Base-by-base conservation (phyloP, 2,329 filamentous ascomycete species). In the Lecanicillium sp. region DNA sequence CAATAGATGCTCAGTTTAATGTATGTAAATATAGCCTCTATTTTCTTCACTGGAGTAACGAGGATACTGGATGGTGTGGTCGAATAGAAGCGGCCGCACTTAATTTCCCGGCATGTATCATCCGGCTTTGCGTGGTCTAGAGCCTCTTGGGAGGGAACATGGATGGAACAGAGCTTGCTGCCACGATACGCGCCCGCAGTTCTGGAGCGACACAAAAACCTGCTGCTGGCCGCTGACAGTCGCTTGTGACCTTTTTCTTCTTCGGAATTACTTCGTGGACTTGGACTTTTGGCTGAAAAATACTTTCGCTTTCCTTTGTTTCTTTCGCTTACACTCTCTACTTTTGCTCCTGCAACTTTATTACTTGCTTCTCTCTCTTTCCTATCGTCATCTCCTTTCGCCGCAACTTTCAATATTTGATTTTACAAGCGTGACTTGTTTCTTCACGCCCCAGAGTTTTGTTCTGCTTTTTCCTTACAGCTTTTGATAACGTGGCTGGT, bases 331-430 rank as follows among this genome's bases (percentile, higher is more conserved):
- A 28, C 32, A 36, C 18, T 7, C 22, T 25, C 11, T 25, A 11
- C 22, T 25, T 11, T 25, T n/a, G n/a, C n/a, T n/a, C n/a, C n/a
- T n/a, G n/a, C n/a, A n/a, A n/a, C n/a, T n/a, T n/a, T n/a, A n/a
- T n/a, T n/a, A n/a, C n/a, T n/a, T n/a, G n/a, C 37, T 41, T 35
- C 38, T 35, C 37, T 42, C 20, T 35, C 19, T 38, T 33, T 29
- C 41, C 30, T 43, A 15, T 43, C 35, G 40, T 34, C 32, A 31
- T 40, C 44, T 31, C n/a, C 42, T 42, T 40, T 31, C 38, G 40
- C 38, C n/a, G n/a, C n/a, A n/a, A n/a, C n/a, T n/a, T n/a, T n/a
- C n/a, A n/a, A n/a, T n/a, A n/a, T 35, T 27, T 40, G 30, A 11
- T 11, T 25, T 25, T 25, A 25, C 7, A 25, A 25, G 22, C 22